A percentile compares a stretch with the other conserved stretches of the same genome.
Conservation (phyloP, 2,329 filamentous ascomycete genomes). For the Samsoniella hepiali region DNA sequence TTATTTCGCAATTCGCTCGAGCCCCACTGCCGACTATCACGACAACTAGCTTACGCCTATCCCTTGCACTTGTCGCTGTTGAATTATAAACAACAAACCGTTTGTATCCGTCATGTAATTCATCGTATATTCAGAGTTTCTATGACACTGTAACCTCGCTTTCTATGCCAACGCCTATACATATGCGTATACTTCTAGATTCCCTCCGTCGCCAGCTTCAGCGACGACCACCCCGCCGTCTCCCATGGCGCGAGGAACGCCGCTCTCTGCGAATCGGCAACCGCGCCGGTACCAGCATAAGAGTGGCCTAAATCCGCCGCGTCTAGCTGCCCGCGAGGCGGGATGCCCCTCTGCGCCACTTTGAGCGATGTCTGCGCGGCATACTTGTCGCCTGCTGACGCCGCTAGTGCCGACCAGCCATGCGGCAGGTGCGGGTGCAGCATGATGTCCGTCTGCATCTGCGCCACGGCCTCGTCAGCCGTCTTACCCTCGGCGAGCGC, state of each 20-base stretch:
- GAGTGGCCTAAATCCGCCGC: constrained; percentile 69
- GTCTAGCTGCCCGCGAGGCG: constrained; percentile 66
- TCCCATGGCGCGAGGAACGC: constrained; percentile 82
- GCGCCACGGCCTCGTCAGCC: constrained; percentile 52
- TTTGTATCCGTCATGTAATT: background rate
- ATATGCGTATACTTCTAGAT: background rate
- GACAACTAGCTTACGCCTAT: too few species aligned
- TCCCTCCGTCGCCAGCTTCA: constrained; percentile 37
- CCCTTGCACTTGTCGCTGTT: too few species aligned
- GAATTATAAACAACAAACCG: too few species aligned
- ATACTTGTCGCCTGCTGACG: constrained; percentile 51
- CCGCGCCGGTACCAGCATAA: constrained; percentile 68
- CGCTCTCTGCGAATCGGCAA: constrained; percentile 71
- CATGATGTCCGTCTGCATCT: constrained; percentile 75
- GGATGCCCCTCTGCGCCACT: constrained; percentile 71
- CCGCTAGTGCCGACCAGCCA: constrained; percentile 75
- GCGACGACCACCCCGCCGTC: constrained; percentile 58
- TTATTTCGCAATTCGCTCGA: too few species aligned
- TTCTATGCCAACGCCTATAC: background rate
- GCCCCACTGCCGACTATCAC: too few species aligned
- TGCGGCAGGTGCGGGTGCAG: constrained; percentile 74
- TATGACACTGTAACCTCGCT: background rate
- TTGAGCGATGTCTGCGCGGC: constrained; percentile 74
- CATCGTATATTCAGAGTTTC: background rate
- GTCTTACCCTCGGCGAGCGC: constrained; percentile 49